Evolutionary conservation across 176 grass and related monocot species (phyloP).

Genomic region (Carex cristatella): DNA sequence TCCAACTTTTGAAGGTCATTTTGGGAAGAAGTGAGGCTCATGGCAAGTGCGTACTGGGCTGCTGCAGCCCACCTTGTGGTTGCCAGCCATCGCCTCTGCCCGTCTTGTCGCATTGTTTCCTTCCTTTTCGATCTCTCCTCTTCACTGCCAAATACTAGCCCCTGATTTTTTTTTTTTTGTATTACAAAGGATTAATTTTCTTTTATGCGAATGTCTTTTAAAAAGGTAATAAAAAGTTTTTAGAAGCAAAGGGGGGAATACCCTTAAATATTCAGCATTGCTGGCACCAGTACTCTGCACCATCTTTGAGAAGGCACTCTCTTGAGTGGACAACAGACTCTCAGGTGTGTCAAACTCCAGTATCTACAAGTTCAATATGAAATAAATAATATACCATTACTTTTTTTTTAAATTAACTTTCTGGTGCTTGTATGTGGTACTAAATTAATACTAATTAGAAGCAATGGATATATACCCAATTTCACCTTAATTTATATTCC

Average conservation of each 20-base stretch:
- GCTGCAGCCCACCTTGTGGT: conserved; percentile 89
- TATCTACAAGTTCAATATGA: conserved; percentile 44
- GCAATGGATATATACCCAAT: neutral
- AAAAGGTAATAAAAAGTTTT: neutral
- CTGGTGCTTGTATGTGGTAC: neutral
- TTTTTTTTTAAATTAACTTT: neutral
- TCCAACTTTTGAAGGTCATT: conserved; percentile 70
- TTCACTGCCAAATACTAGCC: conserved; percentile 56
- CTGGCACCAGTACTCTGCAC: conserved; percentile 90
- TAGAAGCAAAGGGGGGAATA: conserved; percentile 20
- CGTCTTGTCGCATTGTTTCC: conserved; percentile 62
- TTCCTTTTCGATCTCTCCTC: conserved; percentile 58
- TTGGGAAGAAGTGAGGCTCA: conserved; percentile 73
- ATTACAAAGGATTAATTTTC: conserved; percentile 14
- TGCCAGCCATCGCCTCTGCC: conserved; percentile 71
- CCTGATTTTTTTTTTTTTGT: conserved; percentile 38
- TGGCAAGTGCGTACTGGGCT: conserved; percentile 66
- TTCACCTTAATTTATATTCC: neutral
- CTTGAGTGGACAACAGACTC: conserved; percentile 71
- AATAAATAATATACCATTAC: neutral
- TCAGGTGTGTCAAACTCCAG: conserved; percentile 89
- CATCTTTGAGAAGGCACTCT: conserved; percentile 96
- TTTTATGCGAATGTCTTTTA: neutral
- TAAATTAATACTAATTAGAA: neutral
- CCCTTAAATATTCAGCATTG: conserved; percentile 94